Evolutionary conservation across 306 rosid genomes (phyloP), one percentile per base, ranked within the genome.

Genomic region (Urtica urens): DNA sequence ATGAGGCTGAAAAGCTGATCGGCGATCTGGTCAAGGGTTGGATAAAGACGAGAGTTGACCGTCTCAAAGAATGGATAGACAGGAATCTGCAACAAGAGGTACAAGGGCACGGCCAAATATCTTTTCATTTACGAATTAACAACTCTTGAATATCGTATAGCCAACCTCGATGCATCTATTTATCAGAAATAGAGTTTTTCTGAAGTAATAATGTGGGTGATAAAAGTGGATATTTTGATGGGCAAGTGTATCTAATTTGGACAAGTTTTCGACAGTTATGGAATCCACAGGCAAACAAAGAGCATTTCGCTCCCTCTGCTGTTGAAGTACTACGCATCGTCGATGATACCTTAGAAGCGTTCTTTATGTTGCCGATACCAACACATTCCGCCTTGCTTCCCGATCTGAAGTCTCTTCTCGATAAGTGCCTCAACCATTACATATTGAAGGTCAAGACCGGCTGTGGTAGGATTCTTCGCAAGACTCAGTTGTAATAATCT

Each of bases 311-410:
- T 58, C 81, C 95, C 40, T 90, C 99, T 49, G 82, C 84, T 0
- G 64, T 69, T 54, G 87, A 81, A 79, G 84, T 85, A 75, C 66
- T 85, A 37, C 87, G 85, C 47, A 62, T 79, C 46, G 41, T 75
- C 25, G 94, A 90, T 65, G 99, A 81, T 64, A 85, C 87, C 30
- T 64, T 85, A 57, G 99, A 90, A 70, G 95, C 94, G 41, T 90
- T 81, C 66, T 77, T 85, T 78, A 54, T 69, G 67, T 73, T 90
- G 64, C 94, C 95, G 20, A 73, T 85, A 70, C 83, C 92, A 31
- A 64, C 53, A 64, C 90, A 79, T 53, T 44, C 78, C 14, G 69
- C 41, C 43, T 64, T 85, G 76, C 62, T 90, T 77, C 79, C 79
- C 51, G 86, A 90, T 49, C 57, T 90, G 79, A 69, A 69, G 77